Percentiles rank a stretch among this genome's conserved stretches.
phyloP scores from a whole-genome alignment of 257 asterid species.

The Paulownia fortunei region DNA sequence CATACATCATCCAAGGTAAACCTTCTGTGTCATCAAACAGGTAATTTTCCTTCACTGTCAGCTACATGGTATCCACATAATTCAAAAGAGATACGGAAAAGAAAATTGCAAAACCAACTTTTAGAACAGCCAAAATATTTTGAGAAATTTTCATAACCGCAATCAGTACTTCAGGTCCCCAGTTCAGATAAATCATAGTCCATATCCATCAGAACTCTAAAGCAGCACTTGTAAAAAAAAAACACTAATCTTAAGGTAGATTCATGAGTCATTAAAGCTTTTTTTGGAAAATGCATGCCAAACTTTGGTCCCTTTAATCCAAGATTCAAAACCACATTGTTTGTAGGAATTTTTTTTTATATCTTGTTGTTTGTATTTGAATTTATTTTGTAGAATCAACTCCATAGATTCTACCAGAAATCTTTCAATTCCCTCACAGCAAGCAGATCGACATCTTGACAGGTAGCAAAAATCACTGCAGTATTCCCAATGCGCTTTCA shows the following conservation, averaged over 20 bases:
- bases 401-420: neutral
- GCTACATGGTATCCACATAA: neutral
- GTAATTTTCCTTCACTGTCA: conserved; percentile 28
- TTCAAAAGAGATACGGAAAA: neutral
- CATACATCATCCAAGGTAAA: conserved; percentile 63
- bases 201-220: neutral
- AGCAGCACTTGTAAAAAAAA: neutral
- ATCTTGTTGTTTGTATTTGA: neutral
- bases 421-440: conserved; percentile 9
- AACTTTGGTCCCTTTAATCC: conserved; percentile 34
- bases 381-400: neutral
- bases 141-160: neutral
- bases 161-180: too few relatives aligned
- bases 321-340: conserved; percentile 35
- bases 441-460: conserved; percentile 30
- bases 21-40: conserved; percentile 73
- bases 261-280: neutral
- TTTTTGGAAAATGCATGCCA: conserved; percentile 45
- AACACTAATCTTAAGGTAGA: neutral
- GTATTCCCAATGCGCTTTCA: conserved; percentile 76
- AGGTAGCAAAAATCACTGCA: conserved; percentile 63
- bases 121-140: neutral
- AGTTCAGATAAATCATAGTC: neutral
- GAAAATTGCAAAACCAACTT: neutral
- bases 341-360: too few relatives aligned